A percentile compares a stretch with the other conserved stretches of the same genome.
phyloP scores from a whole-genome alignment of 768 basidiomycete species.

The Termitomyces sp. region DNA sequence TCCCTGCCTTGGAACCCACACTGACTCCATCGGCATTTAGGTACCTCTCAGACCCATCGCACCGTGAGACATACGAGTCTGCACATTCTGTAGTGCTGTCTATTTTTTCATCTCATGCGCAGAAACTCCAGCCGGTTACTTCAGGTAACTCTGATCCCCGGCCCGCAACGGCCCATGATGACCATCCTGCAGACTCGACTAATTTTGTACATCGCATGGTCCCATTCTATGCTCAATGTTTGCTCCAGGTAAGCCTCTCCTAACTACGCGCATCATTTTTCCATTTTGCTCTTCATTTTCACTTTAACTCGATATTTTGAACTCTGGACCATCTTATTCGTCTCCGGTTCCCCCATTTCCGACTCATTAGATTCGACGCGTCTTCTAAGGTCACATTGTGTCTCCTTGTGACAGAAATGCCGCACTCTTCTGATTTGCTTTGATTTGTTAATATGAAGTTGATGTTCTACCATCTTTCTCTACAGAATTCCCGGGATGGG shows the following conservation, averaged over 20 bases:
- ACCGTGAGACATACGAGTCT: conserved; percentile 81
- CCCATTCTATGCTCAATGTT: conserved; percentile 67
- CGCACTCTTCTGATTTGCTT: background rate
- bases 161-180: conserved; percentile 2
- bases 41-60: conserved; percentile 48
- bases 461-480: conserved; percentile 4
- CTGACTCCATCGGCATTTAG: conserved; percentile 30
- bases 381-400: background rate
- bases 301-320: background rate
- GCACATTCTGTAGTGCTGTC: conserved; percentile 82
- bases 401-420: background rate
- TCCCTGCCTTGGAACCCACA: conserved; percentile 1
- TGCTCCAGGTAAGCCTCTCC: conserved; percentile 54
- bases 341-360: background rate
- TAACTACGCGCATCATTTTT: background rate
- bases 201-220: conserved; percentile 52
- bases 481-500: conserved; percentile 59
- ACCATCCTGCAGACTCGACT: conserved; percentile 16
- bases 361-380: background rate
- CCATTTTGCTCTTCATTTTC: background rate
- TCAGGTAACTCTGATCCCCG: background rate
- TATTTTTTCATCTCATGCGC: conserved; percentile 59
- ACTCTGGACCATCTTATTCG: background rate
- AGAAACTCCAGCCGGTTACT: conserved; percentile 21
- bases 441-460: conserved; percentile 7